These are phyloP conservation scores for Meira nashicola DNA, from an alignment of 1,284 basidiomycete species.

Conservation along the genomic window DNA sequence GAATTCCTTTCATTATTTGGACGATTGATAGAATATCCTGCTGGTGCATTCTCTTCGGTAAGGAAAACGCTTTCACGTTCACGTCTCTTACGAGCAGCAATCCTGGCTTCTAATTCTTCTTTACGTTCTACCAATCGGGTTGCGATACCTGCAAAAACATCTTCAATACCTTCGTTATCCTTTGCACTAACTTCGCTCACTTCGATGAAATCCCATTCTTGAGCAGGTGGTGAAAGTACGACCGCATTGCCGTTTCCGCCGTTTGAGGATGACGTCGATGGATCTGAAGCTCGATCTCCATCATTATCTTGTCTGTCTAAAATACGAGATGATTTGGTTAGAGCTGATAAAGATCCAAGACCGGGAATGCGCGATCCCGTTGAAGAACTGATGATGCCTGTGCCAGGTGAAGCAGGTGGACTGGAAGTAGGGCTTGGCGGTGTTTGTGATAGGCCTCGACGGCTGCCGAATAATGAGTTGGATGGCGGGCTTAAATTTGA, in stretches of 20 bases:
- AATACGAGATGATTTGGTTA: no score
- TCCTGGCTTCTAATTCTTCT: conserved; percentile 22
- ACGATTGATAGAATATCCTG: neutral
- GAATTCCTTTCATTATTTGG: no score
- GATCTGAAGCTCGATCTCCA: neutral
- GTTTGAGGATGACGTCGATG: neutral
- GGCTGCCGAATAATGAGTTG: no score
- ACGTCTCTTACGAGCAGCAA: neutral
- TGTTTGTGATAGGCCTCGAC: no score
- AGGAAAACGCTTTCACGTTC: conserved; percentile 8
- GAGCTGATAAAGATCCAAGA: no score
- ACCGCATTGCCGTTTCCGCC: neutral
- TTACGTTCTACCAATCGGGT: conserved; percentile 31
- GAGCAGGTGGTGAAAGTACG: neutral
- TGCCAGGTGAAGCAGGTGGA: no score
- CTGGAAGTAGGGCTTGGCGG: no score
- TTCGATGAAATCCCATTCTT: conserved; percentile 51
- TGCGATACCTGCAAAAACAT: conserved; percentile 34
- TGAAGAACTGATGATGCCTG: no score
- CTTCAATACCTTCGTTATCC: conserved; percentile 22
- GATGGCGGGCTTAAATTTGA: no score
- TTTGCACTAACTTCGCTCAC: conserved; percentile 39
- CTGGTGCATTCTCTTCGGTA: neutral
- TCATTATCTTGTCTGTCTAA: neutral
- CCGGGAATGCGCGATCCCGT: no score